A percentile compares a stretch with the other conserved stretches of the same genome.
These are phyloP conservation scores for Apodospora peruviana DNA, from an alignment of 495 filamentous ascomycete genomes.

Conservation along the genomic window DNA sequence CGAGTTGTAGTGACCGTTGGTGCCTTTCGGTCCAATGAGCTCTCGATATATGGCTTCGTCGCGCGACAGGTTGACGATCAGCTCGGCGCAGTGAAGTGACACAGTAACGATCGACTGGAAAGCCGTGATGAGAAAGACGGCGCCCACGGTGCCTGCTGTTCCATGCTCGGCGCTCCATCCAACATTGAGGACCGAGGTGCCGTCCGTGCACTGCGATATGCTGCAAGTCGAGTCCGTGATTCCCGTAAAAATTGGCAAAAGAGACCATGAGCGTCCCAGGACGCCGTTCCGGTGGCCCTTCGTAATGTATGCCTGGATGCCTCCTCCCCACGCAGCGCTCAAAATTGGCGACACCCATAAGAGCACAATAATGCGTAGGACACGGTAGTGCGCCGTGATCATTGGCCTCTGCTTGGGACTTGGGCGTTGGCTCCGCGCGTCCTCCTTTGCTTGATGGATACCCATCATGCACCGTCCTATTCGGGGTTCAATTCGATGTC, in stretches of 20 bases:
- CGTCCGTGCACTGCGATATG: constrained; percentile 23
- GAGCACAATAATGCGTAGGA: constrained; percentile 21
- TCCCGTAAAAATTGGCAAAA: constrained; percentile 19
- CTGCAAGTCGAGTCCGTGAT: constrained; percentile 20
- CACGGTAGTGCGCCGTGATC: constrained; percentile 18
- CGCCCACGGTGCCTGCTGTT: constrained; percentile 15
- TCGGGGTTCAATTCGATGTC: constrained; percentile 16
- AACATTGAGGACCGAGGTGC: constrained; percentile 28
- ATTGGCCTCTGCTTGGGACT: constrained; percentile 23
- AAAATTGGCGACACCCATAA: constrained; percentile 22
- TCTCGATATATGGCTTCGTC: constrained; percentile 38
- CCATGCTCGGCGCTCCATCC: constrained; percentile 19
- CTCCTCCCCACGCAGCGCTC: constrained; percentile 23
- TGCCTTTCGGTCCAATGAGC: constrained; percentile 22
- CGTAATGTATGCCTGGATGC: constrained; percentile 17
- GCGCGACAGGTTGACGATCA: constrained; percentile 39
- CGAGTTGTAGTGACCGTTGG: constrained; percentile 27
- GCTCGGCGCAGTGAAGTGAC: constrained; percentile 40
- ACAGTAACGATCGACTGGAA: constrained; percentile 34
- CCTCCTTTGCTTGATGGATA: constrained; percentile 18
- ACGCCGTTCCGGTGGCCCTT: constrained; percentile 19
- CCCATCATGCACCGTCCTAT: constrained; percentile 28
- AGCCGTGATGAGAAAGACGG: constrained; percentile 24
- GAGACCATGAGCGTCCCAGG: constrained; percentile 22
- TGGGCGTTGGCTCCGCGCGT: constrained; percentile 24